Base-by-base conservation (phyloP, 1,284 basidiomycete genomes). In the Leccinum griseonigrum region DNA sequence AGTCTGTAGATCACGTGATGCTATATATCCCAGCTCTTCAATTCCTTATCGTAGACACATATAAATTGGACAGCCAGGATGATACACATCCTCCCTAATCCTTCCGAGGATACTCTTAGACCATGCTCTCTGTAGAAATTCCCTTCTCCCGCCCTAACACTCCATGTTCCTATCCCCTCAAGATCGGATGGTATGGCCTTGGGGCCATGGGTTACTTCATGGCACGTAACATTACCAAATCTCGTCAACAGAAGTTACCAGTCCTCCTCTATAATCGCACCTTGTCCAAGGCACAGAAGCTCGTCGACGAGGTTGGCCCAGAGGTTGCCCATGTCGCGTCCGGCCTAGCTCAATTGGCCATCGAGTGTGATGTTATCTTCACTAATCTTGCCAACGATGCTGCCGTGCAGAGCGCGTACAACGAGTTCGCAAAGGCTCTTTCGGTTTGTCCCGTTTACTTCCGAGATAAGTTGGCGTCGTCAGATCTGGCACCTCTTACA, bases 341-440 rank as follows among this genome's bases (percentile, higher is more conserved):
- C 26, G 77, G 77, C 59, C 76, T 83, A 18, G 83, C 79, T 52
- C 80, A 91, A 62, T 67, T 94, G 60, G 90, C 81, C 1, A 71
- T 66, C 13, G 79, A 88, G 68, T 91, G 90, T 71, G 92, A 97
- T 75, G 77, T 97, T 66, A 83, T 97, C 69, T 78, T 97, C 71
- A 91, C 91, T 50, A 88, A 84, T 64, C 81, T 97, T 31, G 82
- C 85, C 14, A 85, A 83, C 66, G 95, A 97, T 68, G 83, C 82
- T 8, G 90, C 85, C 9, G 90, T 93, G 9, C 84, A 85, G 72
- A 75, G 74, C n/a, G 81, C 92, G 8, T 95, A 91, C 71, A 76
- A 80, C 52, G 73, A 84, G 58, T 85, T 94, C 57, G 81, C 83
- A n/a, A 77, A 82, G 46, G 83, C 82, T 2, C 79, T 93, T 18